These are phyloP conservation scores for Xerocomus alliaceus DNA, from an alignment of 1,284 basidiomycete genomes.

Conservation along the genomic window DNA sequence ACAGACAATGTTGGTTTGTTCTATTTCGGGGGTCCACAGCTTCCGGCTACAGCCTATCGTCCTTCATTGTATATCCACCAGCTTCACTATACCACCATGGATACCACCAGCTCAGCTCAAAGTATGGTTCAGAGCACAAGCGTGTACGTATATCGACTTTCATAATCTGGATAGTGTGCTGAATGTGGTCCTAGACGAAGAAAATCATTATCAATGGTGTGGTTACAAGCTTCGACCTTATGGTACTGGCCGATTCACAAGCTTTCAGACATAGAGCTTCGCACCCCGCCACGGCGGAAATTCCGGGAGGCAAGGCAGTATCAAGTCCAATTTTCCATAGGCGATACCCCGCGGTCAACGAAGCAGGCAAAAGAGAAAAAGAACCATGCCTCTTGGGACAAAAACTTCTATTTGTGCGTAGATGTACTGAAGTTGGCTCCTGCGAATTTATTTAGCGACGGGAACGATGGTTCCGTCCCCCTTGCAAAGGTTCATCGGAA, in stretches of 20 bases:
- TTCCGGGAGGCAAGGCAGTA: constrained; percentile 17
- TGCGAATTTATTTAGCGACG: constrained; percentile 19
- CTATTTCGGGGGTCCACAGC: constrained; percentile 17
- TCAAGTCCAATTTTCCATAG: constrained; percentile 16
- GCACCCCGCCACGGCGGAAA: constrained; percentile 7
- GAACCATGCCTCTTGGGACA: constrained; percentile 18
- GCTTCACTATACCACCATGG: constrained; percentile 1
- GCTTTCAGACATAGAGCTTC: constrained; percentile 23
- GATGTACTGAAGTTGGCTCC: neutral
- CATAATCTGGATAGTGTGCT: neutral
- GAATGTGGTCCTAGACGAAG: constrained; percentile 13
- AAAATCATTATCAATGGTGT: constrained; percentile 23
- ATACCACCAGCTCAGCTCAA: neutral
- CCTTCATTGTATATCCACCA: neutral
- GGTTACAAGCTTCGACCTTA: neutral
- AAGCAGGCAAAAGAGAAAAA: constrained; percentile 14
- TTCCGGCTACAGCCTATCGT: neutral
- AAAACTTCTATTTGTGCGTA: constrained; percentile 30
- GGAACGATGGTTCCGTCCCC: constrained; percentile 14
- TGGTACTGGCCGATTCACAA: neutral
- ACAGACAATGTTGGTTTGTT: constrained; percentile 20
- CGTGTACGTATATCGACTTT: constrained; percentile 15
- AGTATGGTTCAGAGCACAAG: neutral
- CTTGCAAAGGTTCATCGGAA: constrained; percentile 18
- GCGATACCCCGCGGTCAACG: constrained; percentile 14